These are phyloP conservation scores for Podospora pseudocomata DNA, from an alignment of 495 filamentous ascomycete species.

Conservation along the genomic window DNA sequence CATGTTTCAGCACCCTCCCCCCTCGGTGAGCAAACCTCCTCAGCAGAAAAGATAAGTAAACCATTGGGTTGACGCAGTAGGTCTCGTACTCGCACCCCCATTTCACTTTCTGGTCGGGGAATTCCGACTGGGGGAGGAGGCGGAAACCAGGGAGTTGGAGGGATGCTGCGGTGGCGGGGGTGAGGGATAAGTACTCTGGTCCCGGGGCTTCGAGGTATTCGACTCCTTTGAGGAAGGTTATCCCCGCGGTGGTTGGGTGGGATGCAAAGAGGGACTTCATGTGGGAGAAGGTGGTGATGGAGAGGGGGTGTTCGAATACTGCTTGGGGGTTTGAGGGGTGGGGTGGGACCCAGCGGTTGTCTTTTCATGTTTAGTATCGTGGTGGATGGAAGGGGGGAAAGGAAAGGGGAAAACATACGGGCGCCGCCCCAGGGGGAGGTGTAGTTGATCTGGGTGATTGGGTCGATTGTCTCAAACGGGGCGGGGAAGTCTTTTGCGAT, in stretches of 20 bases:
- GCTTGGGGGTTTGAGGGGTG: conserved; percentile 11
- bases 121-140: conserved; percentile 31
- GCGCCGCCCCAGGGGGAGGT: conserved; percentile 61
- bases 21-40: conserved; percentile 50
- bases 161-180: conserved; percentile 29
- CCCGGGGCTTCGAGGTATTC: conserved; percentile 57
- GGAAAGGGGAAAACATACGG: conserved; percentile 10
- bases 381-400: not conserved
- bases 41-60: conserved; percentile 57
- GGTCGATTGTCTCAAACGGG: conserved; percentile 41
- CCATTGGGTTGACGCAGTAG: conserved; percentile 59
- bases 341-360: conserved; percentile 23
- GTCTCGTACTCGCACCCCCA: conserved; percentile 58
- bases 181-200: conserved; percentile 32
- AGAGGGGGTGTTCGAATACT: conserved; percentile 46
- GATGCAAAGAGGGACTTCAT: conserved; percentile 45
- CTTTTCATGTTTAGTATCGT: conserved; percentile 3
- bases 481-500: conserved; percentile 55
- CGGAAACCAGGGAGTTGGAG: conserved; percentile 48
- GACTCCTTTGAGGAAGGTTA: conserved; percentile 51
- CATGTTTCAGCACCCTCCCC: conserved; percentile 42
- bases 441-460: conserved; percentile 52
- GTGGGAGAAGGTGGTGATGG: conserved; percentile 48
- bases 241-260: conserved; percentile 42
- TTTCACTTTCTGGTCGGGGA: conserved; percentile 43